A percentile compares a stretch with the other conserved stretches of the same genome.
Evolutionary conservation across 2,329 filamentous ascomycete species (phyloP).

Genomic region (Neocucurbitaria cava): DNA sequence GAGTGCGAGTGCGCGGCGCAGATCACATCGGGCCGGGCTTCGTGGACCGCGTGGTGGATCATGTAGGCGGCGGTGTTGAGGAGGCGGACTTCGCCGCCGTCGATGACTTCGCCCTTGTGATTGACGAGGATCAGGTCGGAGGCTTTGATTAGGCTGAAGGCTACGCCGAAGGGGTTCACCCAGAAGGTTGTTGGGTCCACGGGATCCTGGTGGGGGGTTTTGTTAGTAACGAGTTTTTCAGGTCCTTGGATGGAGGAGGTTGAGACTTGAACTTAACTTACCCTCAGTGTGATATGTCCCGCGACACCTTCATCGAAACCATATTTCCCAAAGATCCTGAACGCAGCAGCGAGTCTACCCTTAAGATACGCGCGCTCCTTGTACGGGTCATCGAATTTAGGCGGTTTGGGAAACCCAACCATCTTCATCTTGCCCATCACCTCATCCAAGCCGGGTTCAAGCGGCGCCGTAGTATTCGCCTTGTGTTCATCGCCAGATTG

Average conservation of each 20-base stretch:
- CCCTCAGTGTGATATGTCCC: conserved; percentile 68
- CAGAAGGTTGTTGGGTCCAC: conserved; percentile 67
- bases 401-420: conserved; percentile 36
- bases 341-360: conserved; percentile 47
- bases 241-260: neutral
- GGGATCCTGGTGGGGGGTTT: conserved; percentile 58
- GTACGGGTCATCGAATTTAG: conserved; percentile 47
- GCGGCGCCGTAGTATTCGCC: conserved; percentile 36
- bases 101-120: conserved; percentile 66
- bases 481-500: conserved; percentile 32
- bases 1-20: conserved; percentile 66
- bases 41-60: conserved; percentile 67
- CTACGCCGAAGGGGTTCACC: conserved; percentile 71
- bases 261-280: conserved; percentile 14
- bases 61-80: conserved; percentile 61
- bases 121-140: conserved; percentile 74
- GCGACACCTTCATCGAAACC: conserved; percentile 58
- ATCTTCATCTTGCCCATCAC: conserved; percentile 33
- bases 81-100: conserved; percentile 58
- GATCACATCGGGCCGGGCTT: conserved; percentile 64
- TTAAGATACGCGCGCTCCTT: conserved; percentile 49
- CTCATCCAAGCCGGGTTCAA: conserved; percentile 41
- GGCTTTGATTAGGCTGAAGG: conserved; percentile 67
- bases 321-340: conserved; percentile 50
- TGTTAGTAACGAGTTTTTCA: conserved; percentile 1